Evolutionary conservation across 306 rosid species (phyloP).

Genomic region (Vicia villosa): DNA sequence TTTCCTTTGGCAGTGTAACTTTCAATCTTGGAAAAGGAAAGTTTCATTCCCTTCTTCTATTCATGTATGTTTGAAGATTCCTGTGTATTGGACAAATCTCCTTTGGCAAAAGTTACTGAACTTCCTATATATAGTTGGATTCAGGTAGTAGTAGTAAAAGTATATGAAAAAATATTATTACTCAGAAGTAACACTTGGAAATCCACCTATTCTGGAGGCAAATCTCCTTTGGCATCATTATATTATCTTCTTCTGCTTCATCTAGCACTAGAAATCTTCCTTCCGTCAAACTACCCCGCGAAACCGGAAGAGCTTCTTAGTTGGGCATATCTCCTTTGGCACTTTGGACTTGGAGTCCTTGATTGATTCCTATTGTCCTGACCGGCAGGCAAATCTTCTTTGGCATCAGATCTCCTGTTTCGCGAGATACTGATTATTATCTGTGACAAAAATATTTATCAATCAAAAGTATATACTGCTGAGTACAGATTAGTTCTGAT

Average conservation of each 20-base stretch:
- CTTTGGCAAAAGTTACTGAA: slow-evolving; percentile 69
- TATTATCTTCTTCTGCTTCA: slow-evolving; percentile 36
- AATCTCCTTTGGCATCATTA: slow-evolving; percentile 59
- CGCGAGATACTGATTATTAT: slow-evolving; percentile 44
- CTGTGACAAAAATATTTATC: slow-evolving; percentile 37
- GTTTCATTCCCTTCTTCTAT: slow-evolving; percentile 18
- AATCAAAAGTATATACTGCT: slow-evolving; percentile 31
- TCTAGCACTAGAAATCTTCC: slow-evolving; percentile 29
- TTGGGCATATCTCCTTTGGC: slow-evolving; percentile 99
- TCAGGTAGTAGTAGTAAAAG: slow-evolving; percentile 31
- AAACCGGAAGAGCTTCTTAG: slow-evolving; percentile 41
- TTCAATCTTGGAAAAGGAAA: slow-evolving; percentile 35
- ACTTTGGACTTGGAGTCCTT: slow-evolving; percentile 60
- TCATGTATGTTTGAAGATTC: slow-evolving; percentile 38
- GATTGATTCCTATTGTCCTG: slow-evolving; percentile 52
- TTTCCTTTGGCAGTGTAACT: slow-evolving; percentile 70
- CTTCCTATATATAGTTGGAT: slow-evolving; percentile 46
- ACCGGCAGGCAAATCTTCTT: slow-evolving; percentile 69
- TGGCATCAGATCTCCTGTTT: slow-evolving; percentile 65
- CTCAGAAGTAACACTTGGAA: slow-evolving; percentile 35
- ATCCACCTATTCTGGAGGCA: slow-evolving; percentile 43
- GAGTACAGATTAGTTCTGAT: slow-evolving; percentile 33
- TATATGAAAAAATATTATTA: slow-evolving; percentile 32
- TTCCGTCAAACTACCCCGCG: not conserved
- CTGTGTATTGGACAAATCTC: slow-evolving; percentile 69